Evolutionary conservation across 495 filamentous ascomycete genomes (phyloP).

Genomic region (Podospora bellae-mahoneyi): DNA sequence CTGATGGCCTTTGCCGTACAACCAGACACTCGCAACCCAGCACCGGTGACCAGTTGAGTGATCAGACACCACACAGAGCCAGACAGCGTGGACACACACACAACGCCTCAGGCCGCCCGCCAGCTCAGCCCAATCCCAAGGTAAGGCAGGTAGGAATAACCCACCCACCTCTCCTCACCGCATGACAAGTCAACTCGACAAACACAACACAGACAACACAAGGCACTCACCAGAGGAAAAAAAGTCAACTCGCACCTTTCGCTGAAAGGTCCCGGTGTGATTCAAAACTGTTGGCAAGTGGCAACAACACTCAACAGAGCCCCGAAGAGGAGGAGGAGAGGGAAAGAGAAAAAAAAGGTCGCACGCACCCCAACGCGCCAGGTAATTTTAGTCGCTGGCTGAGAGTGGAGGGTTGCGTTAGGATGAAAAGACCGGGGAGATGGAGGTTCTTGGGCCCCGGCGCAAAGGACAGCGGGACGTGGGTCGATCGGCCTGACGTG

Average conservation of each 20-base stretch:
- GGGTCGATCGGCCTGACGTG: slow-evolving; percentile 33
- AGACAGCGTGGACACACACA: neutral
- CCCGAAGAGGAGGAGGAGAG: slow-evolving; percentile 16
- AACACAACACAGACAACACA: neutral
- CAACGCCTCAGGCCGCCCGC: neutral
- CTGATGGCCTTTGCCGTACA: neutral
- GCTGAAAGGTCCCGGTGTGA: slow-evolving; percentile 18
- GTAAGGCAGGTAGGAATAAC: neutral
- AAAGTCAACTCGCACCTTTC: slow-evolving; percentile 15
- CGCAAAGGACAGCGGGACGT: slow-evolving; percentile 31
- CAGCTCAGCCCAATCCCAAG: neutral
- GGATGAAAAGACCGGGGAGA: slow-evolving; percentile 35
- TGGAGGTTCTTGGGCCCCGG: slow-evolving; percentile 33
- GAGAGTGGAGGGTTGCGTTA: slow-evolving; percentile 34
- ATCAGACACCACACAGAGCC: neutral
- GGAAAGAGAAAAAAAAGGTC: slow-evolving; percentile 22
- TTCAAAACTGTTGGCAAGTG: slow-evolving; percentile 21
- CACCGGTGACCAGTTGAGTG: neutral
- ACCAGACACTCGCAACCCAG: neutral
- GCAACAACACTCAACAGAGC: slow-evolving; percentile 18
- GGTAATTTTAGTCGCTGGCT: slow-evolving; percentile 29
- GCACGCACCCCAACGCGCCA: slow-evolving; percentile 28
- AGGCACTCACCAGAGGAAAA: slow-evolving; percentile 6
- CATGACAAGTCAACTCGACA: slow-evolving; percentile 2
- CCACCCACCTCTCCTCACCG: neutral